phyloP scores from a whole-genome alignment of 768 basidiomycete species.

The Suillus subluteus region DNA sequence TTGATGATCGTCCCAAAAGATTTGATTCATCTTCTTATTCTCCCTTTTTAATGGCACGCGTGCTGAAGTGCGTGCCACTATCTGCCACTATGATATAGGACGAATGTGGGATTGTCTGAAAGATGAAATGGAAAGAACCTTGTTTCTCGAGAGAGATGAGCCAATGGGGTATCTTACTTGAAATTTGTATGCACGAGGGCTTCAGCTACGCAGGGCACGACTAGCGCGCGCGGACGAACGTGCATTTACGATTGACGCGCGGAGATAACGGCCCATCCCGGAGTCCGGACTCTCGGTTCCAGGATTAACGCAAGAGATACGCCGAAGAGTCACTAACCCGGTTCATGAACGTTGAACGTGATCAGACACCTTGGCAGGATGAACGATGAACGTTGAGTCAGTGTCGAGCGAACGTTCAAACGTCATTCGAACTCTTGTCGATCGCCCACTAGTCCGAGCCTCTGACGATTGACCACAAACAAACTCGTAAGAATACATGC shows the following conservation, averaged over 20 bases:
- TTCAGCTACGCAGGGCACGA: neutral
- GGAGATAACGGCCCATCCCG: neutral
- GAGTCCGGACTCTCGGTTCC: neutral
- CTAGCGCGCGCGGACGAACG: slow-evolving; percentile 6
- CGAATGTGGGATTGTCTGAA: slow-evolving; percentile 2
- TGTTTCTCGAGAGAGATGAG: neutral
- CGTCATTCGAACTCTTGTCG: neutral
- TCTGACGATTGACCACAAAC: neutral
- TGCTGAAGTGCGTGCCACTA: neutral
- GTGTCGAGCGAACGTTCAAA: neutral
- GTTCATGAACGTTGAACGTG: slow-evolving; percentile 6
- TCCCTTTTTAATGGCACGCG: slow-evolving; percentile 3
- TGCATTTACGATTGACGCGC: slow-evolving; percentile 7
- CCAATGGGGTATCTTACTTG: neutral
- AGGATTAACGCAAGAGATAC: neutral
- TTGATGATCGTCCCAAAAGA: neutral
- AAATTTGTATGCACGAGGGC: slow-evolving; percentile 14
- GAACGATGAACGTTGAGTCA: slow-evolving; percentile 1
- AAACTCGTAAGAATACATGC: neutral
- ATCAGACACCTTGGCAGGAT: neutral
- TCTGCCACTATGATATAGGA: neutral
- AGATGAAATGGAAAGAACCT: neutral
- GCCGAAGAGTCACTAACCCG: neutral
- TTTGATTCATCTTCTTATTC: neutral
- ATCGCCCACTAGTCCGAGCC: neutral